Conservation (phyloP, 345 rosid genomes). For the Euphorbia tirucalli region DNA sequence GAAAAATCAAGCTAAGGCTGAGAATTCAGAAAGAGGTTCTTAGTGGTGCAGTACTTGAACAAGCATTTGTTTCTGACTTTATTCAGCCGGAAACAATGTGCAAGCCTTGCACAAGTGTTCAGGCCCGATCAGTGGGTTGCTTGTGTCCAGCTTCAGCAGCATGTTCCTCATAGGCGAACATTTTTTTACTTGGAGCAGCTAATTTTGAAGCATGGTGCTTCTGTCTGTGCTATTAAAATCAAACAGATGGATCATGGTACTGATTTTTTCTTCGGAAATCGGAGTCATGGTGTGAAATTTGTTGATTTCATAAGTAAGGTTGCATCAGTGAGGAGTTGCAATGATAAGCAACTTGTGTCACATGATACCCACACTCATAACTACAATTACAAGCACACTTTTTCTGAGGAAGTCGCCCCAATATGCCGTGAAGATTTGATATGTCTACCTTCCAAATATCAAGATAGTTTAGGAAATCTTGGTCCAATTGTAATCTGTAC, state of each 20-base stretch:
- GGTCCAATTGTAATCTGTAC: conserved; percentile 29
- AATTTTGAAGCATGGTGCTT: conserved; percentile 31
- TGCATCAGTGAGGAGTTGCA: conserved; percentile 41
- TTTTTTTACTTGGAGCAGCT: not conserved
- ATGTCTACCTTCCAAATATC: conserved; percentile 31
- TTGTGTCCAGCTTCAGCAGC: conserved; percentile 25
- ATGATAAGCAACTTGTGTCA: conserved; percentile 50
- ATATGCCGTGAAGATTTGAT: conserved; percentile 40
- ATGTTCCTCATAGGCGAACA: not conserved
- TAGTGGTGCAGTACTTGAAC: conserved; percentile 32
- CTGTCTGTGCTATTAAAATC: conserved; percentile 46
- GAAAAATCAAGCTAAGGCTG: not conserved
- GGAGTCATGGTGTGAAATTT: conserved; percentile 50
- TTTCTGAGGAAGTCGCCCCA: conserved; percentile 51
- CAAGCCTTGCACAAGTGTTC: conserved; percentile 35
- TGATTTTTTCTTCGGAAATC: conserved; percentile 58
- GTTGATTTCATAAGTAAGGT: conserved; percentile 50
- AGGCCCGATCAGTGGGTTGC: conserved; percentile 70
- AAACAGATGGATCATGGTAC: conserved; percentile 60
- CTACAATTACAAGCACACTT: conserved; percentile 39
- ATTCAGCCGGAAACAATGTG: conserved; percentile 30
- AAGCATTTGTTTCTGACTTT: conserved; percentile 28
- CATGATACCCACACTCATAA: conserved; percentile 40
- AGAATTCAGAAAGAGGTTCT: conserved; percentile 32
- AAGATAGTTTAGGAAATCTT: conserved; percentile 32